Percentiles rank a stretch among this genome's conserved stretches.
Conservation (phyloP, 768 basidiomycete genomes). For the Cystobasidiopsis lactophilus region DNA sequence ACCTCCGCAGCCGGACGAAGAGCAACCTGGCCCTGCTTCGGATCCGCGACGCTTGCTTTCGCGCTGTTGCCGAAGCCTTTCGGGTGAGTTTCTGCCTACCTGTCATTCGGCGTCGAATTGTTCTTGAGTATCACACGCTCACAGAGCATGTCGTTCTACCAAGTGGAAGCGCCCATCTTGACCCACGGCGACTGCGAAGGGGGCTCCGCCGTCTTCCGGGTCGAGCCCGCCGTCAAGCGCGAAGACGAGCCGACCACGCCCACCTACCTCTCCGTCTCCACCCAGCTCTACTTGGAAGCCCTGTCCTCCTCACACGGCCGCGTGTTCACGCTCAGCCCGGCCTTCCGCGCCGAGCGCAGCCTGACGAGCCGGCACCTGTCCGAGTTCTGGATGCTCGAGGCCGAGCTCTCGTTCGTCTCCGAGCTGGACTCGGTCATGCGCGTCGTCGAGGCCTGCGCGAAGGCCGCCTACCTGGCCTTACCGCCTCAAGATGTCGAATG, state of each 20-base stretch:
- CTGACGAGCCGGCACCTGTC: constrained; percentile 76
- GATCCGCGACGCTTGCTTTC: no score
- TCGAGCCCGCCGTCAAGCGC: constrained; percentile 23
- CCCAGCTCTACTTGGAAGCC: constrained; percentile 85
- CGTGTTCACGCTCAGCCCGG: constrained; percentile 77
- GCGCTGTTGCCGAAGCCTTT: no score
- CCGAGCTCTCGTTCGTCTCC: constrained; percentile 48
- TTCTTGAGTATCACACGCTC: no score
- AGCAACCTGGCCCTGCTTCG: not conserved
- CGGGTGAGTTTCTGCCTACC: no score
- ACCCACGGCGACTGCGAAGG: constrained; percentile 90
- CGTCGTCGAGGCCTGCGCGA: constrained; percentile 38
- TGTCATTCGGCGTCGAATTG: no score
- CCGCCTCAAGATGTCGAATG: not conserved
- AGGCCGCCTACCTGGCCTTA: constrained; percentile 13
- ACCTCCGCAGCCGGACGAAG: no score
- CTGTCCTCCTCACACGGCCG: constrained; percentile 46
- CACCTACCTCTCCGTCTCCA: constrained; percentile 75
- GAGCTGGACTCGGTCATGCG: constrained; percentile 34
- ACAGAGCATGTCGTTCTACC: constrained; percentile 54
- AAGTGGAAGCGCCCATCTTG: constrained; percentile 64
- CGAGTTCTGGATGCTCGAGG: constrained; percentile 99
- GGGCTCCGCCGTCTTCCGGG: constrained; percentile 71
- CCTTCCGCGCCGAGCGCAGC: constrained; percentile 80
- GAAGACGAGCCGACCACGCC: constrained; percentile 7